Conservation (phyloP, 805 yeast species). For the Saturnispora besseyi region DNA sequence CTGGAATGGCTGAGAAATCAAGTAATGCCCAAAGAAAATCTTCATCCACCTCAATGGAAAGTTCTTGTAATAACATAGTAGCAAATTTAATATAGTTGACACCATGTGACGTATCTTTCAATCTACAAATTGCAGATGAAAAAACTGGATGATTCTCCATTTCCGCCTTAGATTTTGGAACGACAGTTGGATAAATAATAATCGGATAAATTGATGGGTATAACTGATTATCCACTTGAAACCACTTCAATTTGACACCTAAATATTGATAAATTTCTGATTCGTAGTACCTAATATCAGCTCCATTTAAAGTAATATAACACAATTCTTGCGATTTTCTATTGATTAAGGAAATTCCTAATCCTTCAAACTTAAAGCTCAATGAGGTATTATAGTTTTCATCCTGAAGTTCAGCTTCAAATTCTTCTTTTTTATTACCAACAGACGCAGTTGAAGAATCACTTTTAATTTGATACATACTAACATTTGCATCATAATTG, state of each 20-base stretch:
- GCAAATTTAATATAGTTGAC: slow-evolving; percentile 87
- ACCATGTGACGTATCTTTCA: slow-evolving; percentile 87
- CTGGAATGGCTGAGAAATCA: slow-evolving; percentile 74
- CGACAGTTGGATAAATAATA: slow-evolving; percentile 77
- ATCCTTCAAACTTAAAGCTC: slow-evolving; percentile 64
- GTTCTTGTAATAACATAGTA: slow-evolving; percentile 78
- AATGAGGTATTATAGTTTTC: slow-evolving; percentile 46
- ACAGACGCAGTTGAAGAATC: slow-evolving; percentile 25
- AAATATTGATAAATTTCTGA: slow-evolving; percentile 77
- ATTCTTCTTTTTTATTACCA: slow-evolving; percentile 30
- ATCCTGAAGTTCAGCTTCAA: slow-evolving; percentile 47
- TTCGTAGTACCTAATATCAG: slow-evolving; percentile 73
- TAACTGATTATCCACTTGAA: slow-evolving; percentile 87
- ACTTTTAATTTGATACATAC: slow-evolving; percentile 55
- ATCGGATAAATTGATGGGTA: slow-evolving; percentile 87
- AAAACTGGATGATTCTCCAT: slow-evolving; percentile 85
- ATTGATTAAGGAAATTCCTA: slow-evolving; percentile 81
- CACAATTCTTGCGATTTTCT: slow-evolving; percentile 62
- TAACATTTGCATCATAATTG: slow-evolving; percentile 67
- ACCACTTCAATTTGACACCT: slow-evolving; percentile 81
- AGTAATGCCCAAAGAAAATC: slow-evolving; percentile 77
- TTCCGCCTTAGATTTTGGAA: slow-evolving; percentile 77
- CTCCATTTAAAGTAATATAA: slow-evolving; percentile 72
- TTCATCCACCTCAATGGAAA: slow-evolving; percentile 89
- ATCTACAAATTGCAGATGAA: slow-evolving; percentile 73